Conservation (phyloP, 2,329 filamentous ascomycete genomes). For the Eutypella sp. region DNA sequence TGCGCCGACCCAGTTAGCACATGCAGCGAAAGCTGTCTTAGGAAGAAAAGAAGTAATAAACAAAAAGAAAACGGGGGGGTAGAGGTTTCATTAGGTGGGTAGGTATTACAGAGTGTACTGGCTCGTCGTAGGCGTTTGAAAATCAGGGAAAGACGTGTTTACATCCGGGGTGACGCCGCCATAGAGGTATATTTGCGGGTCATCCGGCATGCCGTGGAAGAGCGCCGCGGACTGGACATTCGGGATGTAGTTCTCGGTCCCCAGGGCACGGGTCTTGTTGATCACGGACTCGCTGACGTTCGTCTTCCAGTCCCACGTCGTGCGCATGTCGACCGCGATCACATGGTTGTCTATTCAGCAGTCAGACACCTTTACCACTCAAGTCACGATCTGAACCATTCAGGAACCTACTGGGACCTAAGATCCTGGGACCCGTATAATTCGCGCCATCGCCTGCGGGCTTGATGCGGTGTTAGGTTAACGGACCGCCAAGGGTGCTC, state of each 20-base stretch:
- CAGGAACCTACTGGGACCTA: constrained; percentile 3
- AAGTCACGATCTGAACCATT: too few relatives aligned
- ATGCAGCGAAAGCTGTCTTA: too few relatives aligned
- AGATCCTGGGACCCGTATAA: constrained; percentile 1
- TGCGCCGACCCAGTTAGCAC: too few relatives aligned
- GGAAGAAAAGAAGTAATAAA: too few relatives aligned
- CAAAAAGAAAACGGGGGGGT: too few relatives aligned
- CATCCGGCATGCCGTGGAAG: constrained; percentile 1
- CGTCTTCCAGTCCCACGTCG: constrained; percentile 5
- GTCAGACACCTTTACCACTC: neutral
- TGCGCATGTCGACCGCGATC: constrained; percentile 3
- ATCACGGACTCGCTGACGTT: constrained; percentile 3
- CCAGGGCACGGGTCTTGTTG: constrained; percentile 1
- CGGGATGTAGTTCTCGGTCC: constrained; percentile 1
- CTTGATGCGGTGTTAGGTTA: neutral
- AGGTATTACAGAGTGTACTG: constrained; percentile 6
- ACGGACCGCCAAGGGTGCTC: neutral
- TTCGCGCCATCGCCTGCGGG: constrained; percentile 1
- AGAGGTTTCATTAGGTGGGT: too few relatives aligned
- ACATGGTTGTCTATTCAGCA: constrained; percentile 4
- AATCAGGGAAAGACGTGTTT: constrained; percentile 5
- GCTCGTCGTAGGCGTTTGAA: constrained; percentile 3
- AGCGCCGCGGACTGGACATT: constrained; percentile 5
- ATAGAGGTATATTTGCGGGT: constrained; percentile 5
- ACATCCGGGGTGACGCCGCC: constrained; percentile 5